phyloP scores from a whole-genome alignment of 495 filamentous ascomycete genomes.

The Penicillium desertorum region DNA sequence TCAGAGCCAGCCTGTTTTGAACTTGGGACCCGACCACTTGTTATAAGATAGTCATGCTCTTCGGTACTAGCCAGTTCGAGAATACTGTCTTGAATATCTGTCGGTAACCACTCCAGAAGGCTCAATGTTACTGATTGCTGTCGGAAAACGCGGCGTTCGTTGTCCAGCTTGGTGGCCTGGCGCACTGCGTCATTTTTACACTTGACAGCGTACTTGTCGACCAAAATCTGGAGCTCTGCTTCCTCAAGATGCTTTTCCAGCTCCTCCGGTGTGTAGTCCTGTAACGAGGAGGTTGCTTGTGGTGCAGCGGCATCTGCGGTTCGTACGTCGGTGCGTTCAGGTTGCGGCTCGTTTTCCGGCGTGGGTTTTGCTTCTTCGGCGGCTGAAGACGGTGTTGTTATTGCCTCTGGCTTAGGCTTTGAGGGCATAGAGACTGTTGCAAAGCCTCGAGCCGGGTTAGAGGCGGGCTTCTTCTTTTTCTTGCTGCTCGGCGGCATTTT shows the following conservation, averaged over 20 bases:
- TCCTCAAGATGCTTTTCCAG: slow-evolving; percentile 80
- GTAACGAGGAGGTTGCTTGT: slow-evolving; percentile 34
- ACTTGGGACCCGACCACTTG: slow-evolving; percentile 27
- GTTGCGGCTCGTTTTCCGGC: slow-evolving; percentile 44
- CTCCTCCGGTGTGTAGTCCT: slow-evolving; percentile 72
- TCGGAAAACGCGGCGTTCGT: slow-evolving; percentile 73
- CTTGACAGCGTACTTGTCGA: slow-evolving; percentile 77
- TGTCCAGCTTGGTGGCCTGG: slow-evolving; percentile 70
- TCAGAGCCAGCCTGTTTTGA: slow-evolving; percentile 48
- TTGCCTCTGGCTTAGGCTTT: slow-evolving; percentile 52
- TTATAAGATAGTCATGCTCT: slow-evolving; percentile 38
- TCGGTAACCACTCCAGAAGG: slow-evolving; percentile 73
- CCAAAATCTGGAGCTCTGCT: slow-evolving; percentile 74
- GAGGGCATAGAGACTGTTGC: slow-evolving; percentile 88
- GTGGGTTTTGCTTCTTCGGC: slow-evolving; percentile 39
- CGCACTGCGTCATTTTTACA: slow-evolving; percentile 64
- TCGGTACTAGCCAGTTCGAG: slow-evolving; percentile 55
- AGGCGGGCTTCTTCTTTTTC: slow-evolving; percentile 81
- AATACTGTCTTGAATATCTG: slow-evolving; percentile 73
- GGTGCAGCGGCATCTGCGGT: slow-evolving; percentile 22
- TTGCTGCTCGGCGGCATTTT: slow-evolving; percentile 73
- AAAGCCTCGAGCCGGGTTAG: slow-evolving; percentile 86
- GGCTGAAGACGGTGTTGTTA: slow-evolving; percentile 32
- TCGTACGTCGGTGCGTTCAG: slow-evolving; percentile 23
- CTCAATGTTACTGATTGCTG: slow-evolving; percentile 68